Evolutionary conservation across 768 basidiomycete genomes (phyloP).

Genomic region (Amanita rubescens): DNA sequence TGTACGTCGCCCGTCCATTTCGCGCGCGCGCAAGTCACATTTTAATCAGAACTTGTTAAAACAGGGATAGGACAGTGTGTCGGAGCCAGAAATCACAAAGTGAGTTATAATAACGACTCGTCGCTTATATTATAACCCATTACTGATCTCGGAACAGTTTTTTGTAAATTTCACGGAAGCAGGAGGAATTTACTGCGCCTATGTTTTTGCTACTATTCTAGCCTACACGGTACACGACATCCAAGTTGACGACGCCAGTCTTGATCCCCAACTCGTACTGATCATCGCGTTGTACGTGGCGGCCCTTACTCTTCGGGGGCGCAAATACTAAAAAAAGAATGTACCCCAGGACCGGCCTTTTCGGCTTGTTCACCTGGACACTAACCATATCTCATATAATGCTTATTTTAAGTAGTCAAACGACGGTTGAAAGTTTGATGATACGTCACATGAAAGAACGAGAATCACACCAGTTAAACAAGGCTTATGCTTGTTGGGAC

Average conservation of each 20-base stretch:
- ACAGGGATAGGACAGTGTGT: constrained; percentile 96
- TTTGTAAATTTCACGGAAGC: constrained; percentile 79
- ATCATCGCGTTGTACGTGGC: constrained; percentile 63
- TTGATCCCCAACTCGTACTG: constrained; percentile 67
- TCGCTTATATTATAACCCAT: not conserved
- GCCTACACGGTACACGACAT: constrained; percentile 36
- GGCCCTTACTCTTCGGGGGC: not conserved
- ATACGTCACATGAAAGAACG: constrained; percentile 55
- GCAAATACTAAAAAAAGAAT: not conserved
- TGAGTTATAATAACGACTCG: constrained; percentile 15
- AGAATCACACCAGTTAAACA: constrained; percentile 44
- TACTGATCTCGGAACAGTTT: constrained; percentile 42
- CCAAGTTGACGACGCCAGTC: constrained; percentile 14
- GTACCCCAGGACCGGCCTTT: constrained; percentile 51
- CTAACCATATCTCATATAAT: constrained; percentile 54
- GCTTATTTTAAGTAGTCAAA: constrained; percentile 55
- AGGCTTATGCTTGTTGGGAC: constrained; percentile 48
- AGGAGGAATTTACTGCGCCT: constrained; percentile 49
- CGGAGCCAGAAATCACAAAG: constrained; percentile 88
- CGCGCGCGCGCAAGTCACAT: not conserved
- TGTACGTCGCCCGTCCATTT: constrained; percentile 39
- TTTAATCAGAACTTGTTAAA: constrained; percentile 7
- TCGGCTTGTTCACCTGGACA: constrained; percentile 58
- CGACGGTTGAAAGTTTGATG: constrained; percentile 74
- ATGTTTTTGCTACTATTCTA: constrained; percentile 55